Evolutionary conservation across 331 rosid species (phyloP), one percentile per base, ranked within the genome.

Genomic region (Pyracantha coccinea): DNA sequence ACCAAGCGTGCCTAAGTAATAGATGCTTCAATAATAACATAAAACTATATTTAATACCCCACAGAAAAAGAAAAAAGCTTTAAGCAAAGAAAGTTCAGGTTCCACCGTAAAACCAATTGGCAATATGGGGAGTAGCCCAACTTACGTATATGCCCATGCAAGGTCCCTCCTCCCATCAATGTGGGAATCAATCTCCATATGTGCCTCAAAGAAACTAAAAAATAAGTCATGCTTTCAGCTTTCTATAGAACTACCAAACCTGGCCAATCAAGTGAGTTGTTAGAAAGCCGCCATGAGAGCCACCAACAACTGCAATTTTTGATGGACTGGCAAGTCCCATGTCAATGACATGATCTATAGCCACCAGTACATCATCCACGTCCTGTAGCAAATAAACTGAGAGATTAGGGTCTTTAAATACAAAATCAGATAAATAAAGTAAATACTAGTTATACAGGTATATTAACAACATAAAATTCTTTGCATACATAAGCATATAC

Each of bases 221-320:
- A 33, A 60, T 32, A 29, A 35, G 13, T 35, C 68, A 72, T 32
- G 28, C 29, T 60, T 57, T 66, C 65, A 28, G 28, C 29, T 60
- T 57, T 66, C 65, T 45, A 59, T 6, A 25, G n/a, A 70, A 75
- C 73, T 52, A 73, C 75, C 47, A 72, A 54, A 92, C 99, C 96
- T 95, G 97, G 82, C 99, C 97, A 81, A 92, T 95, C 90, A 95
- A 86, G 89, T 95, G 99, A 81, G 97, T 88, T 72, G 97, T 85
- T 64, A 95, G 83, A 88, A 92, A 95, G 79, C 99, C 99, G 75
- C 99, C 97, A 80, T 92, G 97, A 57, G 99, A 95, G 70, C 93
- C 96, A 74, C 97, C 99, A 54, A 89, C 85, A 54, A 92, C 90
- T 5, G 91, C 80, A 77, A 95, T 86, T 82, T 90, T 95, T 38